Evolutionary conservation across 73 alveolate species (phyloP).

Genomic region (Tetrahymena thermophila): DNA sequence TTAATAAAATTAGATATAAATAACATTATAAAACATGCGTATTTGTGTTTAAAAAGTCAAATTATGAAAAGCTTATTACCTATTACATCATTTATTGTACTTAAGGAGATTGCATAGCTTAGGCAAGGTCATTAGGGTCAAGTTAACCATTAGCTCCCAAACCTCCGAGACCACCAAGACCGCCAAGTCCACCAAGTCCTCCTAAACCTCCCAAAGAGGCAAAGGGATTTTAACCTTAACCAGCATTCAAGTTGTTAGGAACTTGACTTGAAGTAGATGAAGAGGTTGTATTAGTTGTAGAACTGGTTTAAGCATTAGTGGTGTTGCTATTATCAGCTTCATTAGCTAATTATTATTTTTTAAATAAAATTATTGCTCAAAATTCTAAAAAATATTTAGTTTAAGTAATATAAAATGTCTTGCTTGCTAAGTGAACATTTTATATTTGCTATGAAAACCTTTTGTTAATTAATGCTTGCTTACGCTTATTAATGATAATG

Average conservation of each 20-base stretch:
- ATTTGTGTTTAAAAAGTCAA: background rate
- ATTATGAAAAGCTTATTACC: background rate
- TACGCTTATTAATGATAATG: background rate
- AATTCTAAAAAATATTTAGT: no score
- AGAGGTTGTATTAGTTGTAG: background rate
- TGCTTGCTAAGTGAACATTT: no score
- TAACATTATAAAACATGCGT: background rate
- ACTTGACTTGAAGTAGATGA: background rate
- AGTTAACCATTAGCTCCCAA: constrained; percentile 46
- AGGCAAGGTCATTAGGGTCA: background rate
- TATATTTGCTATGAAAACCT: no score
- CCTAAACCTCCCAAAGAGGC: constrained; percentile 52
- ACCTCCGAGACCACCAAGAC: constrained; percentile 64
- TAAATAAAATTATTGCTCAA: background rate
- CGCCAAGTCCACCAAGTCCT: constrained; percentile 67
- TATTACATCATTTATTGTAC: constrained; percentile 4
- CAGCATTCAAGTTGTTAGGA: background rate
- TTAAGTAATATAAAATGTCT: no score
- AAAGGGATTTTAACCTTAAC: background rate
- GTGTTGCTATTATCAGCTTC: background rate
- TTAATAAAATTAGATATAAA: background rate
- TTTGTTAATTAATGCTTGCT: background rate
- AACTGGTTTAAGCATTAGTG: background rate
- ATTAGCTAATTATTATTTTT: background rate
- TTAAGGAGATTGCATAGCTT: background rate